phyloP scores from a whole-genome alignment of 2,329 filamentous ascomycete genomes.

The Capronia coronata region DNA sequence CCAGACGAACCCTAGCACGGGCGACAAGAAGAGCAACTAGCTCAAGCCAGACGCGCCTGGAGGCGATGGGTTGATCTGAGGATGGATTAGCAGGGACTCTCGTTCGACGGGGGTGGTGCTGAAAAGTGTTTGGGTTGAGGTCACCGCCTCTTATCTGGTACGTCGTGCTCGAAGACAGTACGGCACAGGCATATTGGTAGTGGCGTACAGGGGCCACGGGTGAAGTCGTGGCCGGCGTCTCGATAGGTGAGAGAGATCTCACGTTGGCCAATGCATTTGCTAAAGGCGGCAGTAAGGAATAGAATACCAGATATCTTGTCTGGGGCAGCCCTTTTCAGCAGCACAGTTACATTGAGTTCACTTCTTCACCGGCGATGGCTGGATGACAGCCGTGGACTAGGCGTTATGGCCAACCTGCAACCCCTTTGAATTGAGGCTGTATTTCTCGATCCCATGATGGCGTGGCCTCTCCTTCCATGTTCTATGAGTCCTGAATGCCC shows the following conservation, averaged over 20 bases:
- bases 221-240: background rate
- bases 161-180: background rate
- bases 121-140: background rate
- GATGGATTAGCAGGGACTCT: background rate
- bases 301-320: background rate
- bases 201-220: background rate
- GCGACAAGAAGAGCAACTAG: slow-evolving; percentile 53
- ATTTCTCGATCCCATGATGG: too few relatives aligned
- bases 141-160: background rate
- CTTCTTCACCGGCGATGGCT: too few relatives aligned
- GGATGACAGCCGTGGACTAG: too few relatives aligned
- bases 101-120: background rate
- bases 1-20: slow-evolving; percentile 39
- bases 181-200: background rate
- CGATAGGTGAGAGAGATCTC: background rate
- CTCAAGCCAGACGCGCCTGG: background rate
- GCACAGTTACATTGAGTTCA: too few relatives aligned
- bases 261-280: background rate
- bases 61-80: background rate
- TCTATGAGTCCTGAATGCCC: too few relatives aligned
- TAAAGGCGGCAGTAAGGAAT: background rate
- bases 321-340: too few relatives aligned
- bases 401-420: too few relatives aligned
- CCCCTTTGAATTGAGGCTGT: too few relatives aligned
- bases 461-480: too few relatives aligned